Evolutionary conservation across 352 stramenopile genomes (phyloP).

Genomic region (Phytophthora macrochlamydospora): DNA sequence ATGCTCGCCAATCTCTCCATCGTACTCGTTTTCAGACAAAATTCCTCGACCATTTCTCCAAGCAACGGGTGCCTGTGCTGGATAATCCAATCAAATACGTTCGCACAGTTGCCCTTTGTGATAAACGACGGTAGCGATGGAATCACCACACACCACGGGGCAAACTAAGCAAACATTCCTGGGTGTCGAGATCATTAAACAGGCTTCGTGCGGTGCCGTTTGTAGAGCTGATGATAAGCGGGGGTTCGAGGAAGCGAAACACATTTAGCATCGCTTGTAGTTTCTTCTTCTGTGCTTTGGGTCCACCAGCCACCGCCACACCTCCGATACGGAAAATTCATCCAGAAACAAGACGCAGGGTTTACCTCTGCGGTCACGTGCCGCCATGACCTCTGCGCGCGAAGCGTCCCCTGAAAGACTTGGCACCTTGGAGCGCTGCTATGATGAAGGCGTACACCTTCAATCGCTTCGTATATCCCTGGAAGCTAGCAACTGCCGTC

Average conservation of each 20-base stretch:
- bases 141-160: slow-evolving; percentile 1
- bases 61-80: slow-evolving; percentile 1
- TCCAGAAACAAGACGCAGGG: slow-evolving; percentile 5
- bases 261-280: slow-evolving; percentile 1
- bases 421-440: background rate
- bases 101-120: background rate
- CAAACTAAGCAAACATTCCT: background rate
- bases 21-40: slow-evolving; percentile 1
- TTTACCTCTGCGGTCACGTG: background rate
- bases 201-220: slow-evolving; percentile 5
- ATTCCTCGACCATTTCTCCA: background rate
- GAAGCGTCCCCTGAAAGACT: background rate
- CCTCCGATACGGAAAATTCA: slow-evolving; percentile 4
- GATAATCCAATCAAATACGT: background rate
- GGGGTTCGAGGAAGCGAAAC: slow-evolving; percentile 1
- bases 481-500: background rate
- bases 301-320: background rate
- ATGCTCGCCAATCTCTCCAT: background rate
- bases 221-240: slow-evolving; percentile 4
- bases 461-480: background rate
- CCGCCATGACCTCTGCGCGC: background rate
- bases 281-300: background rate
- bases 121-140: background rate
- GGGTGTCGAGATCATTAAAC: background rate
- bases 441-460: slow-evolving; percentile 1